These are phyloP conservation scores for Geotrichum cucujoidarum DNA, from an alignment of 1,139 yeast genomes.

Conservation along the genomic window DNA sequence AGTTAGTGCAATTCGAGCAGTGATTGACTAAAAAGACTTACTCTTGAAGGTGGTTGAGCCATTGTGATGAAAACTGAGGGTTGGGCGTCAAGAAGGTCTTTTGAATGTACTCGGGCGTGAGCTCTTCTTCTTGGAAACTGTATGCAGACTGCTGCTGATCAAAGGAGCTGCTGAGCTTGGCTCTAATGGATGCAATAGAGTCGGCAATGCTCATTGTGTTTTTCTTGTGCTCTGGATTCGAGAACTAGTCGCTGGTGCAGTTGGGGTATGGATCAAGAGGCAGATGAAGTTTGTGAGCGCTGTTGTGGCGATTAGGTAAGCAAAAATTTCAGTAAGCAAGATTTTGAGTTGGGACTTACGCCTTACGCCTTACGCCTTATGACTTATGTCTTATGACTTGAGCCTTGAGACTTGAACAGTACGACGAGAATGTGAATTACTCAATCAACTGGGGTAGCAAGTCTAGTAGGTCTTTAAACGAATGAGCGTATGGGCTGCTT, in stretches of 20 bases:
- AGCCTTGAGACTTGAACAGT: too few species aligned
- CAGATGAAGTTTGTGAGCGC: background rate
- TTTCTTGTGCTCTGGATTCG: too few species aligned
- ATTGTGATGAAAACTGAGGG: constrained; percentile 30
- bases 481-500: too few species aligned
- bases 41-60: constrained; percentile 38
- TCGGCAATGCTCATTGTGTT: constrained; percentile 9
- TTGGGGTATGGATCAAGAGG: background rate
- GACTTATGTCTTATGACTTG: too few species aligned
- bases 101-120: constrained; percentile 25
- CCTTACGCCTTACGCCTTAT: too few species aligned
- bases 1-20: background rate
- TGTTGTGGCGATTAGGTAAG: background rate
- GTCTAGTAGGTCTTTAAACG: too few species aligned
- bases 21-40: constrained; percentile 21
- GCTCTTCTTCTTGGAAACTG: constrained; percentile 13
- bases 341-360: too few species aligned
- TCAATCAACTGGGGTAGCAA: too few species aligned
- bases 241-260: background rate
- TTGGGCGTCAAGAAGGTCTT: constrained; percentile 35
- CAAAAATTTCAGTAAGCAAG: background rate
- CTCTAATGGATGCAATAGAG: constrained; percentile 12
- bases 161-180: background rate
- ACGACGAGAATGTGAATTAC: too few species aligned
- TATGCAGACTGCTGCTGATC: background rate